Evolutionary conservation across 2,329 filamentous ascomycete species (phyloP).

Genomic region (Tolypocladium inflatum): DNA sequence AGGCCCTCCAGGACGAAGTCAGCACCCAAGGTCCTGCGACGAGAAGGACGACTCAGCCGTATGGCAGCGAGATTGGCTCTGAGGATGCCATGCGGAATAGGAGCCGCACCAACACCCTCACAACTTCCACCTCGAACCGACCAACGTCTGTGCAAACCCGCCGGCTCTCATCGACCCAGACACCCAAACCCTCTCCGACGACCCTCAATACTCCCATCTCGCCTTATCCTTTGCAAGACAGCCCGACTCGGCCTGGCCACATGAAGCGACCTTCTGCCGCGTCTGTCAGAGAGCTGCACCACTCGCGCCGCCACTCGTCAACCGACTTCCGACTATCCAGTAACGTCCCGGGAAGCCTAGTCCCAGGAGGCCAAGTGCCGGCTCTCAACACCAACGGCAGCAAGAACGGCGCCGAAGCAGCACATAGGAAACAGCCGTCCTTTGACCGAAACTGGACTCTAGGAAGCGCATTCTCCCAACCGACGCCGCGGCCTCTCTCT

Average conservation of each 20-base stretch:
- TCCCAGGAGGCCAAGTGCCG: constrained; percentile 16
- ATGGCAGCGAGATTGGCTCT: constrained; percentile 49
- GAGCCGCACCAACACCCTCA: constrained; percentile 50
- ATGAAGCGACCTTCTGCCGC: constrained; percentile 65
- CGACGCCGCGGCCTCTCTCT: constrained; percentile 37
- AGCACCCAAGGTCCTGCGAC: constrained; percentile 36
- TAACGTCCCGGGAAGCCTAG: constrained; percentile 9
- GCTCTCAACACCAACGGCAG: constrained; percentile 34
- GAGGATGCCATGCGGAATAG: constrained; percentile 41
- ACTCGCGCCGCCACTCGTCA: constrained; percentile 80
- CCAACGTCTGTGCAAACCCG: constrained; percentile 36
- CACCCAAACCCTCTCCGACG: constrained; percentile 37
- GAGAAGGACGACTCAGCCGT: constrained; percentile 44
- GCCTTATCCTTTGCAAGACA: constrained; percentile 30
- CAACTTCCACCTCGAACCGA: constrained; percentile 34
- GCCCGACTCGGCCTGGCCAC: constrained; percentile 36
- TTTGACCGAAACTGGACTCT: constrained; percentile 65
- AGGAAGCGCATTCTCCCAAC: constrained; percentile 35
- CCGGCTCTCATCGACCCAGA: constrained; percentile 39
- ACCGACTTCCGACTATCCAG: constrained; percentile 54
- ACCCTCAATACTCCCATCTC: constrained; percentile 30
- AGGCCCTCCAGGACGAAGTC: constrained; percentile 80
- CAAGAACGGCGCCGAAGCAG: constrained; percentile 27
- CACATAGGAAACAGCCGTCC: constrained; percentile 57
- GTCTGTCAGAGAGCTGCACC: constrained; percentile 71